Base-by-base conservation (phyloP, 2,329 filamentous ascomycete genomes). In the Aureobasidium namibiae region DNA sequence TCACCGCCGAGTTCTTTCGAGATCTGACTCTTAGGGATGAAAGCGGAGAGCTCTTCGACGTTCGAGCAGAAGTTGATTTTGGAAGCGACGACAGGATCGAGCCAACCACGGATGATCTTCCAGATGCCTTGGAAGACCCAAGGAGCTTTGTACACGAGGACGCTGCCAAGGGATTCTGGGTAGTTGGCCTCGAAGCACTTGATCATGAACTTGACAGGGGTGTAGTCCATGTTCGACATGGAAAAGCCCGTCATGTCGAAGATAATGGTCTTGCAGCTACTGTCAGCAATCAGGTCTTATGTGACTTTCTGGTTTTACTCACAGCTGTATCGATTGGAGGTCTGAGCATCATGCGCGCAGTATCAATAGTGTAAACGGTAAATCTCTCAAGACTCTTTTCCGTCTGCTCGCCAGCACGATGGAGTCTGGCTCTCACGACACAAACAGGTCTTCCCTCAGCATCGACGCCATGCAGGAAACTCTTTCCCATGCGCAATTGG, bases 101-200 rank as follows among this genome's bases (percentile, higher is more conserved):
- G 83, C 94, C 94, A 99, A 65, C 92, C 91, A 64, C 85, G 86
- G 70, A 99, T 95, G 64, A 99, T 89, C 71, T 85, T 91, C 94
- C 92, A 97, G 64, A 97, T 89, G n/a, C 89, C 87, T 78, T 95
- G 92, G 76, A 99, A 99, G 46, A 99, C 78, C 94, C 94, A 99
- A 3, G 94, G 94, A 0, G 94, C 86, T 73, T 96, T 96, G 78
- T 99, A 94, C 38, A 99, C 90, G 46, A 97, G 82, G 2, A 97
- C 90, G 2, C 88, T 82, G 29, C 92, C 94, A 1, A 99, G 80
- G 49, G 85, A 92, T 73, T 99, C 94, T 0, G 94, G 94, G 67
- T 97, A 99, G 72, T 99, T 97, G 61, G 94, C 94, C 76, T 99
- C 94, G 70, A 99, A 99, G 73, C 92, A 96, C 74, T 96, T 95